A percentile compares a stretch with the other conserved stretches of the same genome.
Conservation (phyloP, 2,329 filamentous ascomycete species). For the Ascochyta koolunga region DNA sequence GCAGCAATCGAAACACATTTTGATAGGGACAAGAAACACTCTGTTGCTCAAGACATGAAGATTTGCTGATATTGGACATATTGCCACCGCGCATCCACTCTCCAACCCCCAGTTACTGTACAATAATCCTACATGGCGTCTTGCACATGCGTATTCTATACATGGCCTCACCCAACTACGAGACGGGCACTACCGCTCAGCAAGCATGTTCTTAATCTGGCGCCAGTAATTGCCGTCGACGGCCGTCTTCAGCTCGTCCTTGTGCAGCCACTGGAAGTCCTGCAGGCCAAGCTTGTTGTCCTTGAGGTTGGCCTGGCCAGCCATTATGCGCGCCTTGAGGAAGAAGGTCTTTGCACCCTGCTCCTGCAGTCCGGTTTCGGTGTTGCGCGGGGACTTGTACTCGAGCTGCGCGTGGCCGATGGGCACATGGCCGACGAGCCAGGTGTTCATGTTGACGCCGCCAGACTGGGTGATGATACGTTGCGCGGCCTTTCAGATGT, state of each 20-base stretch:
- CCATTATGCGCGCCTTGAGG: conserved; percentile 95
- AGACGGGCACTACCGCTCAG: conserved; percentile 65
- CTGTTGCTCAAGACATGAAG: background rate
- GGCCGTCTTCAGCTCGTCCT: conserved; percentile 78
- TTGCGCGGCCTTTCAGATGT: conserved; percentile 72
- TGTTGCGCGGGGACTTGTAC: conserved; percentile 50
- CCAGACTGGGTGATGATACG: conserved; percentile 77
- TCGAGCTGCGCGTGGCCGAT: conserved; percentile 76
- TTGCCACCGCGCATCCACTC: background rate
- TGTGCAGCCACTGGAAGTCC: conserved; percentile 92
- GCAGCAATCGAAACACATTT: background rate
- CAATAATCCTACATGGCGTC: conserved; percentile 14
- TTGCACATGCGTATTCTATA: conserved; percentile 13
- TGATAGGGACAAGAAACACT: background rate
- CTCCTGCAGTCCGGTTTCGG: conserved; percentile 44
- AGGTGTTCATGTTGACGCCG: conserved; percentile 97
- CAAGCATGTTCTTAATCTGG: conserved; percentile 81
- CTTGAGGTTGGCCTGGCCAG: conserved; percentile 84
- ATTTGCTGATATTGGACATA: conserved; percentile 5
- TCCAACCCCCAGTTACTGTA: conserved; percentile 1
- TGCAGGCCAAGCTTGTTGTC: conserved; percentile 73
- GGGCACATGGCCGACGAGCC: conserved; percentile 90
- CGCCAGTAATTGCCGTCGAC: conserved; percentile 74
- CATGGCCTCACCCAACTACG: background rate
- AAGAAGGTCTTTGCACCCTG: conserved; percentile 88